Evolutionary conservation across 768 basidiomycete genomes (phyloP).

Genomic region (Clavulina sp.): DNA sequence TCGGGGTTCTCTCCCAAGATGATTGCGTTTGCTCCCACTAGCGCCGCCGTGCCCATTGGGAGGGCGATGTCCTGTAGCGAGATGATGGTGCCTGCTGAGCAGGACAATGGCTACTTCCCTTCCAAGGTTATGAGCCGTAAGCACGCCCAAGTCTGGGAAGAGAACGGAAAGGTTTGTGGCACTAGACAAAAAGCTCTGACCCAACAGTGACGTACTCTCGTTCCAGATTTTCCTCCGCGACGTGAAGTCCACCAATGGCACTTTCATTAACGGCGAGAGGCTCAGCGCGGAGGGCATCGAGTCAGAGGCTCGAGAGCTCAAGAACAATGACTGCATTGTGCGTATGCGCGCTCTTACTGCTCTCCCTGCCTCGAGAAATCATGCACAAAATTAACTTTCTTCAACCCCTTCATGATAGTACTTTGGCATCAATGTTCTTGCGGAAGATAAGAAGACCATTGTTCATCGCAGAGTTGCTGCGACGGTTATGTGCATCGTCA

Average conservation of each 20-base stretch:
- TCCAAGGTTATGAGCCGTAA: slow-evolving; percentile 25
- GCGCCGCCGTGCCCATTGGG: no score
- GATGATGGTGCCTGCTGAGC: slow-evolving; percentile 26
- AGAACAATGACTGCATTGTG: slow-evolving; percentile 26
- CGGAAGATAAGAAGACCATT: slow-evolving; percentile 93
- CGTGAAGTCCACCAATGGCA: slow-evolving; percentile 29
- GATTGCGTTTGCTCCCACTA: no score
- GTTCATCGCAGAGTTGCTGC: slow-evolving; percentile 97
- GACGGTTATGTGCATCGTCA: slow-evolving; percentile 74
- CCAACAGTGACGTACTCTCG: background rate
- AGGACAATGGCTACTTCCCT: slow-evolving; percentile 30
- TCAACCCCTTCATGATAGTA: slow-evolving; percentile 35
- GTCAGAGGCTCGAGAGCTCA: slow-evolving; percentile 26
- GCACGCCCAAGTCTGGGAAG: slow-evolving; percentile 29
- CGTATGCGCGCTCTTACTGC: slow-evolving; percentile 8
- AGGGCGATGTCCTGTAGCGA: no score
- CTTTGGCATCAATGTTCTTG: slow-evolving; percentile 96
- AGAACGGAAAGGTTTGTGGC: slow-evolving; percentile 21
- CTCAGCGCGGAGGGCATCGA: slow-evolving; percentile 25
- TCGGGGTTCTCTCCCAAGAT: no score
- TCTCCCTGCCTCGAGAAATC: no score
- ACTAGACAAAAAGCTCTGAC: background rate
- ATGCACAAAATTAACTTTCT: background rate
- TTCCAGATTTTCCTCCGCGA: slow-evolving; percentile 27
- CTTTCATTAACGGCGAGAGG: slow-evolving; percentile 29